phyloP scores from a whole-genome alignment of 2,329 filamentous ascomycete species.

The Colletotrichum sp. region DNA sequence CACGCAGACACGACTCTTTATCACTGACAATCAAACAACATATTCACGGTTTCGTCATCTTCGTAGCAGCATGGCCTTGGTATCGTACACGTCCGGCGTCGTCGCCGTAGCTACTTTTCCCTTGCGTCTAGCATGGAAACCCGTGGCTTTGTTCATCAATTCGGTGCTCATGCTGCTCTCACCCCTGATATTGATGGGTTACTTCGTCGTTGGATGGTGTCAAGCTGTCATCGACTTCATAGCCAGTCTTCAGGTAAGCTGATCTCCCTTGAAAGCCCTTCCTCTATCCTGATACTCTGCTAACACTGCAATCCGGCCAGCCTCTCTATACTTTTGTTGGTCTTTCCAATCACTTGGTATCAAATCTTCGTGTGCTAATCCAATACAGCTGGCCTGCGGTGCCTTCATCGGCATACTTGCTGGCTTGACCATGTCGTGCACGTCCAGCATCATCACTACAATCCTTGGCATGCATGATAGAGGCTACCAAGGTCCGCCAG shows the following conservation, averaged over 20 bases:
- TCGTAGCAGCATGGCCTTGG: slow-evolving; percentile 1
- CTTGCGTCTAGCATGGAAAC: slow-evolving; percentile 33
- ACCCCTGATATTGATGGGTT: slow-evolving; percentile 39
- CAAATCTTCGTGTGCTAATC: slow-evolving; percentile 29
- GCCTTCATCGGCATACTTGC: slow-evolving; percentile 69
- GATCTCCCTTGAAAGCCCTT: slow-evolving; percentile 2
- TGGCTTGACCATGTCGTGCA: slow-evolving; percentile 64
- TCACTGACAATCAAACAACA: not conserved
- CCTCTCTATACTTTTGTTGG: slow-evolving; percentile 50
- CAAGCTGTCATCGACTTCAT: slow-evolving; percentile 32
- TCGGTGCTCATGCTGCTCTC: slow-evolving; percentile 37
- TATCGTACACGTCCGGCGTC: slow-evolving; percentile 7
- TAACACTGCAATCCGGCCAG: slow-evolving; percentile 28
- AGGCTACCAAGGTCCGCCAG: slow-evolving; percentile 4
- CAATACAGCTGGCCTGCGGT: slow-evolving; percentile 63
- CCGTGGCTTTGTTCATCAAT: slow-evolving; percentile 26
- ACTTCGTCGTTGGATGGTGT: slow-evolving; percentile 29
- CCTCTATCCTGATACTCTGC: not conserved
- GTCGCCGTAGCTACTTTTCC: slow-evolving; percentile 31
- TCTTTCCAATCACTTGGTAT: not conserved
- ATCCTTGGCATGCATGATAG: slow-evolving; percentile 48
- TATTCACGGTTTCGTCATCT: not conserved
- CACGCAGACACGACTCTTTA: not conserved
- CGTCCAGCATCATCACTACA: slow-evolving; percentile 60
- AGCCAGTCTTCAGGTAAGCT: slow-evolving; percentile 39